Base-by-base conservation (phyloP, 139 green algal species). In the Picochlorum sp. region DNA sequence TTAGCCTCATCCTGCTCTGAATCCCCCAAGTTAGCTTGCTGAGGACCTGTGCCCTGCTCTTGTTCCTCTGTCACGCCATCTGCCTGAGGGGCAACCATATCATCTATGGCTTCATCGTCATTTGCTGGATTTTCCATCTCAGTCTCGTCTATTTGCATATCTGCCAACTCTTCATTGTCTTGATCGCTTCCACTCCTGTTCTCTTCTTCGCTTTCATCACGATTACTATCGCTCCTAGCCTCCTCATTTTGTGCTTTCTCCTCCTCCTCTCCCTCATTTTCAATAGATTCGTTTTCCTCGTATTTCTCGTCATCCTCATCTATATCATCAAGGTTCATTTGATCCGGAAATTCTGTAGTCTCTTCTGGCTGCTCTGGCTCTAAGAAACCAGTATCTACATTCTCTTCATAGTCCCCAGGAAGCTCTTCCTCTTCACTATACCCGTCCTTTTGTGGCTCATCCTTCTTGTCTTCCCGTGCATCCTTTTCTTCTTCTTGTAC, bases 291-390 rank as follows among this genome's bases (percentile, higher is more conserved):
- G 20, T 76, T 58, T 16, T 45, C 63, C n/a, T 52, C 46, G 23
- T 68, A 52, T 21, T 64, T 49, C 44, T 56, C 63, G 0, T 66
- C 75, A 45, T 58, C 56, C 13, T 66, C 57, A 3, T 16, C 54
- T 20, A 54, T 61, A 11, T 77, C 91, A 61, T 97, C 87, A 68
- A 96, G 71, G 50, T 87, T 90, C 62, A 95, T 62, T 20, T 94
- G 80, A 21, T 84, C 75, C 13, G 89, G 88, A 70, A 95, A 75
- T 56, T 90, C 63, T 44, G 95, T 64, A 61, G 93, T 88, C 64
- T 84, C 70, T 26, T 90, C 76, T 1, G 61, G 50, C 1, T 60
- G 74, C 56, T 92, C 69, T 11, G 73, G 68, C 44, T 84, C 69
- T 49, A 76, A 57, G 52, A 82, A 74, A 26, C 81, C 77, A 56